Evolutionary conservation across 2,329 filamentous ascomycete species (phyloP), one percentile per base, ranked within the genome.

Genomic region (Didymella keratinophila): DNA sequence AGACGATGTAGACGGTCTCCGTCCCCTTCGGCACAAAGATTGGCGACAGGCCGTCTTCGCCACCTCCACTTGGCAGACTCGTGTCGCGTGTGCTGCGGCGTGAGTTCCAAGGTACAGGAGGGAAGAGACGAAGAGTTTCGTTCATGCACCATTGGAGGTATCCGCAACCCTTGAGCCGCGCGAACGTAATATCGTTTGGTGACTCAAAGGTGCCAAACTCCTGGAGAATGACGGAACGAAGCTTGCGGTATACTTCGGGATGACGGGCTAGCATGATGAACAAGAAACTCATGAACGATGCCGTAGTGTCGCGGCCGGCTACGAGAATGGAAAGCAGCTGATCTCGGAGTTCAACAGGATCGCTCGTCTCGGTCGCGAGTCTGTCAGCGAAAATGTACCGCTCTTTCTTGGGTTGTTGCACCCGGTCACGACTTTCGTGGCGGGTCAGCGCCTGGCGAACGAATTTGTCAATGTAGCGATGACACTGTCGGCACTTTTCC

Each of bases 261-360:
- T 80, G 44, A 36, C 79, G 34, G 14, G 75, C 71, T 50, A 76
- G 61, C 12, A 77, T 62, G 27, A 69, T 67, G 57, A 78, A 68
- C 39, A 75, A 36, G 64, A 75, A 72, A 12, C 57, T 61, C 10
- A 97, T 82, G 0, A 90, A 90, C 1, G 83, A 84, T 27, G 92
- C 92, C 0, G 93, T 96, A 21, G 92, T 96, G 74, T 97, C 93
- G 32, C 90, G 84, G 8, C 91, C 92, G 1, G 93, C 93, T 9
- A 96, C 83, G 3, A 97, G 84, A n/a, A 96, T 86, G 48, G 89
- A 87, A 2, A 94, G 84, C 37, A 96, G 60, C 23, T 76, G 68
- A 28, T 59, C 12, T 11, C 55, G 39, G 2, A 58, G 42, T 10
- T 52, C 48, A 7, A 78, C 5, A 83, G 71, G 14, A 14, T 56